A percentile compares a stretch with the other conserved stretches of the same genome.
These are phyloP conservation scores for Amanita pallidorosea DNA, from an alignment of 768 basidiomycete species.

Conservation along the genomic window DNA sequence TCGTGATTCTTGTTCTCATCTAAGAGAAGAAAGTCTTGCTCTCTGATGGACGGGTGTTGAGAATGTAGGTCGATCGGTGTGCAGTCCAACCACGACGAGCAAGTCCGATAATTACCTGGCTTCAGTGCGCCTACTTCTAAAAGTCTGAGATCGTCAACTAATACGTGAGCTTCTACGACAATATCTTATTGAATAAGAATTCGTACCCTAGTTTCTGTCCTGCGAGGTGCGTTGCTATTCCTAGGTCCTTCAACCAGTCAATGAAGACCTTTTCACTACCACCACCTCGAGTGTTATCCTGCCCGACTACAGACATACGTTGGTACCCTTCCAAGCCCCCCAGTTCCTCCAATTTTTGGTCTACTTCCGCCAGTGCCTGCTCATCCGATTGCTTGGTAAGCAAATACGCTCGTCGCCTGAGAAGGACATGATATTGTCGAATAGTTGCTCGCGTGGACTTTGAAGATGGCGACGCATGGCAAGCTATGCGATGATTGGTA, in stretches of 20 bases:
- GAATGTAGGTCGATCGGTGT: slow-evolving; percentile 79
- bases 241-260: slow-evolving; percentile 57
- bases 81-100: slow-evolving; percentile 59
- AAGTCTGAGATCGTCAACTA: slow-evolving; percentile 35
- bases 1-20: slow-evolving; percentile 35
- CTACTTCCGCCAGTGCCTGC: slow-evolving; percentile 37
- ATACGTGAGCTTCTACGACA: background rate
- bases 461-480: slow-evolving; percentile 21
- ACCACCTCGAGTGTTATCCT: slow-evolving; percentile 73
- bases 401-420: slow-evolving; percentile 58
- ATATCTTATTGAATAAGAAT: slow-evolving; percentile 2
- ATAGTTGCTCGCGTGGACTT: slow-evolving; percentile 64
- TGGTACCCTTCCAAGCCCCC: slow-evolving; percentile 81
- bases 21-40: slow-evolving; percentile 78
- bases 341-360: slow-evolving; percentile 50
- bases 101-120: slow-evolving; percentile 68
- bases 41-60: slow-evolving; percentile 67
- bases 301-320: slow-evolving; percentile 72
- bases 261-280: slow-evolving; percentile 80
- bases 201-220: slow-evolving; percentile 20
- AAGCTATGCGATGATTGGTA: slow-evolving; percentile 7
- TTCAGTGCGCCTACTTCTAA: slow-evolving; percentile 85
- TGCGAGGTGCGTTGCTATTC: slow-evolving; percentile 14
- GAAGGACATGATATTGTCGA: slow-evolving; percentile 67
- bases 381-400: slow-evolving; percentile 17